Conservation (phyloP, 352 stramenopile species). For the Pythium dissotocum region DNA sequence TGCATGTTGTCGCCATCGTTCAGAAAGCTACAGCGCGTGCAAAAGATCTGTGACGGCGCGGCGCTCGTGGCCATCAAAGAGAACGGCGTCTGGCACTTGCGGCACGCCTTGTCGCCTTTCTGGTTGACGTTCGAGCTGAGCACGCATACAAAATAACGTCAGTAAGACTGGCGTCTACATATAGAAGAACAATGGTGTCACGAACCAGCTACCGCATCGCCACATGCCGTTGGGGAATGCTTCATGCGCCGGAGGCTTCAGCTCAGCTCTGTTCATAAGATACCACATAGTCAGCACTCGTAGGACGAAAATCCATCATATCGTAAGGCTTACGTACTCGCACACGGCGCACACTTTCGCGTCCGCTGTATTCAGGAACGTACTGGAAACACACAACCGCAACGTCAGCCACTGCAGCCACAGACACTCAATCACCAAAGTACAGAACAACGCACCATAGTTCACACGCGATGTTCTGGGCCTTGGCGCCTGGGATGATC, state of each 20-base stretch:
- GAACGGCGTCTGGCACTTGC: conserved; percentile 57
- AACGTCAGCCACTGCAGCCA: conserved; percentile 1
- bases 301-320: neutral
- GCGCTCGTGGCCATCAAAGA: conserved; percentile 67
- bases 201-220: conserved; percentile 74
- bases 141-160: neutral
- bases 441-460: conserved; percentile 42
- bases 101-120: conserved; percentile 64
- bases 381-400: conserved; percentile 34
- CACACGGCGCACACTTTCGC: conserved; percentile 69
- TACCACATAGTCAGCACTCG: neutral
- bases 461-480: conserved; percentile 50
- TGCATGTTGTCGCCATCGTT: conserved; percentile 67
- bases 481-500: conserved; percentile 59
- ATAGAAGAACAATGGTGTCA: neutral
- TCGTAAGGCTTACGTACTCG: conserved; percentile 38
- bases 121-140: conserved; percentile 52
- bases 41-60: conserved; percentile 76
- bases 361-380: conserved; percentile 64
- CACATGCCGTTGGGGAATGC: conserved; percentile 68
- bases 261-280: conserved; percentile 37
- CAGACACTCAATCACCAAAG: neutral
- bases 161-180: neutral
- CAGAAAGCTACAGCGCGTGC: conserved; percentile 68
- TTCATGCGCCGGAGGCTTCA: conserved; percentile 70